These are phyloP conservation scores for Penicillium arizonense DNA, from an alignment of 495 filamentous ascomycete species.

Conservation along the genomic window DNA sequence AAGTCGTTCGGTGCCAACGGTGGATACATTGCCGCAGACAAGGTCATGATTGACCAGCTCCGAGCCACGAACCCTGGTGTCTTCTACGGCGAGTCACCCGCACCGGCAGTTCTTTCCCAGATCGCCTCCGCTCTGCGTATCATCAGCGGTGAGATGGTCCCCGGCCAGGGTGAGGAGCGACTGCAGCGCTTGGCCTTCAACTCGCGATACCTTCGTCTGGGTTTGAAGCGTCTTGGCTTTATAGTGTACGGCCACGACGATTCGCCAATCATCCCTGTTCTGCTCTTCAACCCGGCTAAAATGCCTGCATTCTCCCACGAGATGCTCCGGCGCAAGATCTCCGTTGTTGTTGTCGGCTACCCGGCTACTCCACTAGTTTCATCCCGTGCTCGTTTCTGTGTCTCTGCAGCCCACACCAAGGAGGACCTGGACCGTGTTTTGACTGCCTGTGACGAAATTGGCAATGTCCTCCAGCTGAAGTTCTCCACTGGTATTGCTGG, in stretches of 20 bases:
- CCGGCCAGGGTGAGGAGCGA: conserved; percentile 93
- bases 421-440: conserved; percentile 93
- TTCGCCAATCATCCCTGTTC: conserved; percentile 90
- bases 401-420: conserved; percentile 95
- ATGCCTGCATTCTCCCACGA: conserved; percentile 98
- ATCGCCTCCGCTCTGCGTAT: conserved; percentile 81
- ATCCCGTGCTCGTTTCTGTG: conserved; percentile 91
- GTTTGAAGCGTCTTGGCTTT: conserved; percentile 93
- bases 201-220: conserved; percentile 93
- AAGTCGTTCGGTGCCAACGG: conserved; percentile 99
- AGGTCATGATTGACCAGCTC: conserved; percentile 88
- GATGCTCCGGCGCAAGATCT: conserved; percentile 96
- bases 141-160: conserved; percentile 81
- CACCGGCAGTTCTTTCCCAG: conserved; percentile 83
- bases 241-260: conserved; percentile 98
- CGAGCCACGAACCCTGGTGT: conserved; percentile 81
- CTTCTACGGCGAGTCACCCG: conserved; percentile 82
- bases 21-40: conserved; percentile 90
- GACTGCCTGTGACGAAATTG: conserved; percentile 87
- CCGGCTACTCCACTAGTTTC: conserved; percentile 95
- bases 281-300: conserved; percentile 95
- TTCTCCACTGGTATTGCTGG: conserved; percentile 93
- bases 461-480: conserved; percentile 89
- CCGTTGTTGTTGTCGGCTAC: conserved; percentile 97
- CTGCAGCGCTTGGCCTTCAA: conserved; percentile 97